Conservation (phyloP, 495 filamentous ascomycete genomes). For the Chaetomium fimeti region DNA sequence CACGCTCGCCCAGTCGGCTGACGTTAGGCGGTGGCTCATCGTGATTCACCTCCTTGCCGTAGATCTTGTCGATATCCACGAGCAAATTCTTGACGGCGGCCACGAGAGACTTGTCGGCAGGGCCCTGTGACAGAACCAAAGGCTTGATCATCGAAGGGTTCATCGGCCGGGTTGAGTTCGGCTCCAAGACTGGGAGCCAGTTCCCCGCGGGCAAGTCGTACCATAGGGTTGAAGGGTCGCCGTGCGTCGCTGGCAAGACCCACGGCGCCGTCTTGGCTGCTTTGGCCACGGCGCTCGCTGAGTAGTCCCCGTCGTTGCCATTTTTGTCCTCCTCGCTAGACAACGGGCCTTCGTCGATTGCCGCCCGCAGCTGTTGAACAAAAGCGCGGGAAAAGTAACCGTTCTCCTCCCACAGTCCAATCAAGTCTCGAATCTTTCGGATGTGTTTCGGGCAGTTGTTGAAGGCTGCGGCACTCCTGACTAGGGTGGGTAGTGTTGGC, state of each 20-base stretch:
- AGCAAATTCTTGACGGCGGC: constrained; percentile 67
- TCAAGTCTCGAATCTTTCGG: constrained; percentile 60
- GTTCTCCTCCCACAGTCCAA: constrained; percentile 71
- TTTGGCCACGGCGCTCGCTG: constrained; percentile 26
- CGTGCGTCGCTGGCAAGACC: constrained; percentile 72
- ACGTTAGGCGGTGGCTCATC: constrained; percentile 52
- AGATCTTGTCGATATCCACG: constrained; percentile 65
- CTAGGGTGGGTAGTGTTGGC: constrained; percentile 58
- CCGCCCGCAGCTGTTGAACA: constrained; percentile 59
- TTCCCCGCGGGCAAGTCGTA: constrained; percentile 86
- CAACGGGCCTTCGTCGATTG: constrained; percentile 49
- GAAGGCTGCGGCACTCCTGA: constrained; percentile 63
- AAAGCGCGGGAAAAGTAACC: constrained; percentile 62
- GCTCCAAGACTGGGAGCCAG: constrained; percentile 72
- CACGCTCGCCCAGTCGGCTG: constrained; percentile 69
- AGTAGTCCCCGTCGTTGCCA: constrained; percentile 13
- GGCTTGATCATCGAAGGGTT: constrained; percentile 70
- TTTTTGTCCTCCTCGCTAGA: constrained; percentile 4
- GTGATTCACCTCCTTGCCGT: constrained; percentile 38
- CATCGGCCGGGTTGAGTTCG: constrained; percentile 71
- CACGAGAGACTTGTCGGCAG: constrained; percentile 64
- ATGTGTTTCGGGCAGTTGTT: constrained; percentile 64
- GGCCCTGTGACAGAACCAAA: constrained; percentile 68
- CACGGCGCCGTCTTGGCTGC: constrained; percentile 59
- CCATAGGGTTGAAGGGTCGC: constrained; percentile 70